phyloP scores from a whole-genome alignment of 139 green algal species.

The Coelastrella sp. region DNA sequence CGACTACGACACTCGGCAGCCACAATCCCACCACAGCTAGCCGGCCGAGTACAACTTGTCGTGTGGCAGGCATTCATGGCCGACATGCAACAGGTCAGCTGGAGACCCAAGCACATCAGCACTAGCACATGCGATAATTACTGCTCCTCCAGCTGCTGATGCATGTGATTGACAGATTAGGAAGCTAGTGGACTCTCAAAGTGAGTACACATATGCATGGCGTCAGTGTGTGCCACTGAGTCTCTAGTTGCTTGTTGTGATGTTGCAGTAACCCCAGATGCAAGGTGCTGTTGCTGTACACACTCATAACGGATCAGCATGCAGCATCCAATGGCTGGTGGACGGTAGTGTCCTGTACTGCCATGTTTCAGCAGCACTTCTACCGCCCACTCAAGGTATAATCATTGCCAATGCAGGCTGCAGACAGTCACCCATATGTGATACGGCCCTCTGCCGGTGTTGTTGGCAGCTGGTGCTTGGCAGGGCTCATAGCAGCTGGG shows the following conservation, averaged over 20 bases:
- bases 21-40: constrained; percentile 40
- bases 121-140: no score
- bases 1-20: constrained; percentile 48
- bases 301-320: no score
- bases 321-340: no score
- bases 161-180: no score
- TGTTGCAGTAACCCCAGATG: neutral
- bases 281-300: no score
- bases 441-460: constrained; percentile 7
- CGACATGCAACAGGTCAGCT: constrained; percentile 21
- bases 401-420: constrained; percentile 2
- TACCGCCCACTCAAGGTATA: no score
- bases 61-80: constrained; percentile 40
- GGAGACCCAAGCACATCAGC: neutral
- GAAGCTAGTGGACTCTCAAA: neutral
- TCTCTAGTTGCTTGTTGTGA: neutral
- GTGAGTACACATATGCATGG: neutral
- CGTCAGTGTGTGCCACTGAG: neutral
- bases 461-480: constrained; percentile 41
- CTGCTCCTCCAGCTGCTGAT: no score
- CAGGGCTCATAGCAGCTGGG: constrained; percentile 44
- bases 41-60: neutral
- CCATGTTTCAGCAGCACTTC: no score
- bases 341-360: no score
- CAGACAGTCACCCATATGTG: constrained; percentile 50